A percentile compares a stretch with the other conserved stretches of the same genome.
Conservation (phyloP, 192 early-diverging fungal species). For the Jimgerdemannia lactiflua region DNA sequence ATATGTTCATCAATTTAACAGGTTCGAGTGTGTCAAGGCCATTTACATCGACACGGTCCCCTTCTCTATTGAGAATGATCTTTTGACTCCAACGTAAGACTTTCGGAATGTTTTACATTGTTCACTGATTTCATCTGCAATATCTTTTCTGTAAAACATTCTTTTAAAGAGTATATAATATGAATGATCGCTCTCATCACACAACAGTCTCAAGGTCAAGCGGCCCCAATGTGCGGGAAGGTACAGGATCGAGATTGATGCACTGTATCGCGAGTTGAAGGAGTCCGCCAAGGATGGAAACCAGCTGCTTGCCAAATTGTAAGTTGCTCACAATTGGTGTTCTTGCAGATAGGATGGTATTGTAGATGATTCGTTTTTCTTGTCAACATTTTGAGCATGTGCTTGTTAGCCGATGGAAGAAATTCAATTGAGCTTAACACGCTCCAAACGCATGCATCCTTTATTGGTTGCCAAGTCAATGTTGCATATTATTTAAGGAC, state of each 20-base stretch:
- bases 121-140: background rate
- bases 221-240: slow-evolving; percentile 70
- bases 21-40: slow-evolving; percentile 68
- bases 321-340: slow-evolving; percentile 8
- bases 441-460: too few species aligned
- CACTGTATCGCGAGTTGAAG: slow-evolving; percentile 60
- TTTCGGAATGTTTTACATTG: background rate
- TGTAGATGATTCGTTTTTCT: too few species aligned
- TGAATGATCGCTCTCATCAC: background rate
- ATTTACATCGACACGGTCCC: slow-evolving; percentile 59
- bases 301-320: slow-evolving; percentile 33
- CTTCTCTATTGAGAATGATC: slow-evolving; percentile 68
- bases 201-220: slow-evolving; percentile 71
- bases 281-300: slow-evolving; percentile 15
- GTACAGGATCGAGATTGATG: slow-evolving; percentile 61
- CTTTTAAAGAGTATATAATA: background rate
- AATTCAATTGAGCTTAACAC: too few species aligned
- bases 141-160: background rate
- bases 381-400: too few species aligned
- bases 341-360: too few species aligned
- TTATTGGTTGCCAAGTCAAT: too few species aligned
- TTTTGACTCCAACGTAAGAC: slow-evolving; percentile 71
- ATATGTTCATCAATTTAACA: background rate
- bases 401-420: too few species aligned
- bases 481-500: too few species aligned